These are phyloP conservation scores for Phialocephala sp. DNA, from an alignment of 2,329 filamentous ascomycete species.

Conservation along the genomic window DNA sequence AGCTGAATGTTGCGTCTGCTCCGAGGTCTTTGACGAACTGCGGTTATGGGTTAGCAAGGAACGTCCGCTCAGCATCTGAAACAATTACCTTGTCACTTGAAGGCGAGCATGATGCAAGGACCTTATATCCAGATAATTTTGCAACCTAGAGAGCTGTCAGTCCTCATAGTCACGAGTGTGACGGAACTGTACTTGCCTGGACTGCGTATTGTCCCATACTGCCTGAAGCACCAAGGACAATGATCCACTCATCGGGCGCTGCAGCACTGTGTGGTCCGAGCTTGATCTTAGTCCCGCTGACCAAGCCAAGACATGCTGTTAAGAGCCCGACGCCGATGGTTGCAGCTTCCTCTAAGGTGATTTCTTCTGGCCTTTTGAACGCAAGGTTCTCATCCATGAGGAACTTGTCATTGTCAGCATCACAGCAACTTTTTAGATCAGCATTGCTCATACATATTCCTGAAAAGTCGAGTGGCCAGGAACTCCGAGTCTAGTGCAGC, in stretches of 20 bases:
- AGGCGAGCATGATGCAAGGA: conserved; percentile 46
- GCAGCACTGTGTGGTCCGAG: conserved; percentile 26
- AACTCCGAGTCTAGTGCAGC: conserved; percentile 44
- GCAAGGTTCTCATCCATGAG: conserved; percentile 46
- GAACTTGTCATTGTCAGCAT: conserved; percentile 33
- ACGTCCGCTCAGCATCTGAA: background rate
- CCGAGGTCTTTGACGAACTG: conserved; percentile 42
- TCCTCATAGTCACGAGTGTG: background rate
- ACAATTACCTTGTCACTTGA: conserved; percentile 34
- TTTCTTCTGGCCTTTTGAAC: conserved; percentile 40
- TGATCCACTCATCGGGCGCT: conserved; percentile 45
- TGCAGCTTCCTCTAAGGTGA: conserved; percentile 42
- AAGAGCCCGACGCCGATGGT: conserved; percentile 46
- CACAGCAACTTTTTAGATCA: background rate
- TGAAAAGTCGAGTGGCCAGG: conserved; percentile 46
- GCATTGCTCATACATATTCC: conserved; percentile 37
- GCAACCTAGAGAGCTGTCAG: conserved; percentile 39
- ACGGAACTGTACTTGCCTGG: conserved; percentile 30
- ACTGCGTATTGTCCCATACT: conserved; percentile 46
- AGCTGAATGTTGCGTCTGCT: conserved; percentile 44
- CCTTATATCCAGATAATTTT: conserved; percentile 45
- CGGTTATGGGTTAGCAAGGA: conserved; percentile 10
- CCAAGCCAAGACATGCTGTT: conserved; percentile 45
- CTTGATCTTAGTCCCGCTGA: conserved; percentile 39
- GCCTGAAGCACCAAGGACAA: conserved; percentile 46